Evolutionary conservation across 2,329 filamentous ascomycete species (phyloP), one percentile per base, ranked within the genome.

Genomic region (Chrysosporium queenslandicum): DNA sequence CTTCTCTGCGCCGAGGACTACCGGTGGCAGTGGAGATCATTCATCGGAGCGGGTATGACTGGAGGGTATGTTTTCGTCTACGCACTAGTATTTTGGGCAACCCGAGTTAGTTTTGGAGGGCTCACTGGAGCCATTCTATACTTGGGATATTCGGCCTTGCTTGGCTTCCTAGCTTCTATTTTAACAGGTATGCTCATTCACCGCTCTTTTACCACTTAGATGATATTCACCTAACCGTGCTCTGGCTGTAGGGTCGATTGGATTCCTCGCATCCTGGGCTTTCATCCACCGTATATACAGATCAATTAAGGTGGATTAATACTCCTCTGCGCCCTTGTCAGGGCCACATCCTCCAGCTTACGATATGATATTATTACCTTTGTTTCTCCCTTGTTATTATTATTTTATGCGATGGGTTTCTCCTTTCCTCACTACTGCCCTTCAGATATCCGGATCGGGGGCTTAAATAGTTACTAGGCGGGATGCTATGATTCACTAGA

Each of bases 11-110:
- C 87, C 0, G 92, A 98, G 72, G 92, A 98, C 71, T 98, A 98
- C 71, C 86, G 95, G 68, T 98, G 92, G 92, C 92, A 97, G 63
- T 98, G 92, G 92, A 82, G 92, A 49, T 84, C 89, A 4, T 98
- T 98, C 74, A 78, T 88, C 55, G 91, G 88, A 1, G 89, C 89
- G 0, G 92, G 92, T 54, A 91, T 89, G 64, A 94, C 86, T 49
- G 90, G 90, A 1, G 80, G 80, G 12, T 98, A 97, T 66, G 89
- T 98, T 42, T 97, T 97, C 68, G 72, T 86, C 36, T 94, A 95
- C 68, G 90, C 89, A 50, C 71, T 98, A 60, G 77, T 96, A 50
- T 97, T 96, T 71, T 92, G 92, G 79, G 73, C 89, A 32, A 90
- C 86, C 62, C 89, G 91, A 67, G 76, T 97, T 54, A 89, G 85